Evolutionary conservation across 805 yeast genomes (phyloP).

Genomic region (Blastobotrys terrestris): DNA sequence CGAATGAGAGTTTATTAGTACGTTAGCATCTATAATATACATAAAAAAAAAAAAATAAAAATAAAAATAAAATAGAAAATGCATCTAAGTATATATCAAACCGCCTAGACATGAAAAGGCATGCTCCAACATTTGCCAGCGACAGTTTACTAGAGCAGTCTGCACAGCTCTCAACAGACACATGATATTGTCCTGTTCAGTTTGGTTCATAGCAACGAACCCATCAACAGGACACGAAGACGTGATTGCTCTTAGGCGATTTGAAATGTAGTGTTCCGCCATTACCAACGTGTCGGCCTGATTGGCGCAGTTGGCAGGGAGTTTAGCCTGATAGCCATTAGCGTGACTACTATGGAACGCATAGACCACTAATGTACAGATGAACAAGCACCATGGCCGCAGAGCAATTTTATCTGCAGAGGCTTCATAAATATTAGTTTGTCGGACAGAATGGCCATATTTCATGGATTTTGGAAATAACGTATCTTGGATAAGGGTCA

Average conservation of each 20-base stretch:
- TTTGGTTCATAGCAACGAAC: slow-evolving; percentile 7
- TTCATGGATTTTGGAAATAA: slow-evolving; percentile 9
- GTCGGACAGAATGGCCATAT: neutral
- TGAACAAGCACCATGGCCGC: slow-evolving; percentile 27
- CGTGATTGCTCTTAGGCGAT: slow-evolving; percentile 13
- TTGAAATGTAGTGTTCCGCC: slow-evolving; percentile 16
- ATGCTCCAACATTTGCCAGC: slow-evolving; percentile 26
- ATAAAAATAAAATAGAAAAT: too few relatives aligned
- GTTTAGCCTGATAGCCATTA: slow-evolving; percentile 5
- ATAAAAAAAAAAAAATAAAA: too few relatives aligned
- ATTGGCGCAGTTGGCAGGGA: neutral
- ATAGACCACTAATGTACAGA: slow-evolving; percentile 24
- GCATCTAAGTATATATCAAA: neutral
- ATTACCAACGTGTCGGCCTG: slow-evolving; percentile 12
- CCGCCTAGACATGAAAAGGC: slow-evolving; percentile 20
- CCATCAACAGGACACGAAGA: slow-evolving; percentile 9
- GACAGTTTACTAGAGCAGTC: slow-evolving; percentile 17
- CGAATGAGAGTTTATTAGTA: too few relatives aligned
- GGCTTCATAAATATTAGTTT: neutral
- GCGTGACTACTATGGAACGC: slow-evolving; percentile 13
- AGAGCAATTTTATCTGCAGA: slow-evolving; percentile 23
- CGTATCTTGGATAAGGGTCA: slow-evolving; percentile 22
- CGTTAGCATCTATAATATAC: neutral
- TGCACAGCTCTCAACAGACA: slow-evolving; percentile 19
- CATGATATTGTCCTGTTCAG: slow-evolving; percentile 7